Evolutionary conservation across 1,284 basidiomycete species (phyloP).

Genomic region (Ceratobasidium sp.): DNA sequence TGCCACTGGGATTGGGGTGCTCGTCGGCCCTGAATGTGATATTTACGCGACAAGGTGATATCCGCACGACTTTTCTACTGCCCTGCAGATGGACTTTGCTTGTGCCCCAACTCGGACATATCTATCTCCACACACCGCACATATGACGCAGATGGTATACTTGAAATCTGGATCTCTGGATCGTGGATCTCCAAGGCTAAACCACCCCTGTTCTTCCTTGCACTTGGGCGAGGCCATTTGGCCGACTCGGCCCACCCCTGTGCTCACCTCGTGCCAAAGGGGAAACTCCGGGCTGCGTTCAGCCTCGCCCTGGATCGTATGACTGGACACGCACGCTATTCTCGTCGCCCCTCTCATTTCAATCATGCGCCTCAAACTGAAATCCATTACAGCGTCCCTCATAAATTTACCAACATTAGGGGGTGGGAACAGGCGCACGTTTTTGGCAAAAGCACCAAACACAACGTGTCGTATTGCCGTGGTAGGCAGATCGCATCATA

Average conservation of each 20-base stretch:
- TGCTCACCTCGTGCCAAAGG: not conserved
- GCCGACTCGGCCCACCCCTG: slow-evolving; percentile 1
- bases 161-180: slow-evolving; percentile 11
- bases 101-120: not conserved
- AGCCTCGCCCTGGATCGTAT: not conserved
- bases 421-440: not conserved
- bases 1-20: slow-evolving; percentile 16
- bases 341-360: not conserved
- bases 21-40: not conserved
- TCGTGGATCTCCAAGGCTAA: slow-evolving; percentile 13
- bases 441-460: not conserved
- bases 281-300: not conserved
- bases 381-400: not conserved
- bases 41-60: not conserved
- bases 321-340: not conserved
- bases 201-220: not conserved
- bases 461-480: slow-evolving; percentile 25
- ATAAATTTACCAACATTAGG: not conserved
- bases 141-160: too few species aligned
- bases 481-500: slow-evolving; percentile 1
- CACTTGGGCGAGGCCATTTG: not conserved
- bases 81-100: not conserved
- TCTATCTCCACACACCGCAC: not conserved
- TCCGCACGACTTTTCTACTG: not conserved
- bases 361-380: not conserved